Evolutionary conservation across 129 eudicot genomes (phyloP).

Genomic region (Centella asiatica): DNA sequence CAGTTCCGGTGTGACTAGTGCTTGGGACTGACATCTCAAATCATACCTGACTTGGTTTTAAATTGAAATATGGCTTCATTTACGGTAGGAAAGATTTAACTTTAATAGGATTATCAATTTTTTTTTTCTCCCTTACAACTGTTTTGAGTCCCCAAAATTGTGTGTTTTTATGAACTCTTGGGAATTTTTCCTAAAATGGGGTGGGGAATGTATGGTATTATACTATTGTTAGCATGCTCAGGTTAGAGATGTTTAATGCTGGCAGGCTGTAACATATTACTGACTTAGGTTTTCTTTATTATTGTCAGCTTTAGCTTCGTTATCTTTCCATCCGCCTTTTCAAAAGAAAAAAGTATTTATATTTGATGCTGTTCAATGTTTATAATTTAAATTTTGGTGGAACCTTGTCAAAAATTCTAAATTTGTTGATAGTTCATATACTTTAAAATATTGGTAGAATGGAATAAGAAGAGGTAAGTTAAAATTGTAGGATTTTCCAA

Average conservation of each 20-base stretch:
- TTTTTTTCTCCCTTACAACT: constrained; percentile 3
- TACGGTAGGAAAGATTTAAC: not conserved
- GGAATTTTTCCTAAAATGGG: not conserved
- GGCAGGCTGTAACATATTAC: constrained; percentile 24
- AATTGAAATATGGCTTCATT: constrained; percentile 11
- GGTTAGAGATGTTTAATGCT: constrained; percentile 6
- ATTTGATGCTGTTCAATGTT: no score
- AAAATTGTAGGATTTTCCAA: no score
- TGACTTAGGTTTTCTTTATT: constrained; percentile 1
- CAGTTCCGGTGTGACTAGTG: constrained; percentile 58
- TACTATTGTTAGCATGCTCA: not conserved
- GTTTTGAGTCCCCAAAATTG: constrained; percentile 8
- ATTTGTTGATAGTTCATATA: no score
- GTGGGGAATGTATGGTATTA: constrained; percentile 8
- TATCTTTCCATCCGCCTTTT: no score
- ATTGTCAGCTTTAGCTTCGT: no score
- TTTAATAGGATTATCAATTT: constrained; percentile 11
- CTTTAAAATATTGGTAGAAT: no score
- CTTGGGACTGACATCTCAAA: constrained; percentile 54
- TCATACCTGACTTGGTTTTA: not conserved
- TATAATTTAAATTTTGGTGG: no score
- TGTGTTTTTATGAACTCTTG: not conserved
- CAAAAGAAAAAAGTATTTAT: no score
- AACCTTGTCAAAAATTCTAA: no score
- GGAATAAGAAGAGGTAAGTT: no score